Evolutionary conservation across 306 rosid species (phyloP), one percentile per base, ranked within the genome.

Genomic region (Vigna reflexopilosa): DNA sequence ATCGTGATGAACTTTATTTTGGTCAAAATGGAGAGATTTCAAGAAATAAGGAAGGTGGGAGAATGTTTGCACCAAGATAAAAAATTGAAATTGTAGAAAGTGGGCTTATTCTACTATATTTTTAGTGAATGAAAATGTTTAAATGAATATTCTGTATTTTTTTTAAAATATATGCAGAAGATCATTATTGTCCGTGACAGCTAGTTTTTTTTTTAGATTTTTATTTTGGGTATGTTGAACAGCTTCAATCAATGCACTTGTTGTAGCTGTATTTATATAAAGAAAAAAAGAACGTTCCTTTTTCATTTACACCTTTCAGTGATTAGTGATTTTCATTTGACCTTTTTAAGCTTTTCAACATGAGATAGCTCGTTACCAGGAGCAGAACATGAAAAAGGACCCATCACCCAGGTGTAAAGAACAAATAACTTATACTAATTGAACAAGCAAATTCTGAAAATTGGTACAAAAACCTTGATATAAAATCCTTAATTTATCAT

Each of bases 101-200:
- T 68, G 69, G 50, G 50, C 44, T n/a, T 47, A 59, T 65, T 75
- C 38, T 30, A 50, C 32, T 7, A 17, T 0, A 11, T 22, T 56
- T 59, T 63, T 9, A 36, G n/a, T 22, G 13, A 45, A 12, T 45
- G 50, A 79, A 65, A 65, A 65, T 73, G 24, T 67, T 81, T 19
- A 54, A n/a, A 34, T 47, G 76, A 67, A 16, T 49, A 62, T 78
- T 68, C 19, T 79, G 86, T 78, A 77, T 19, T 75, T 81, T 69
- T 17, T 42, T 78, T 54, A 32, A 57, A 56, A 67, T 70, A 24
- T 68, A 34, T 19, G 67, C 26, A 30, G 55, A 84, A 73, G 48
- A 5, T 50, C 58, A 28, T 55, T 70, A 16, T 70, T 79, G 9
- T 66, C 64, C 58, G 34, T 66, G 45, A 67, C 59, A 26, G 42